Evolutionary conservation across 1,139 yeast species (phyloP).

Genomic region (Yamadazyma jaroonii): DNA sequence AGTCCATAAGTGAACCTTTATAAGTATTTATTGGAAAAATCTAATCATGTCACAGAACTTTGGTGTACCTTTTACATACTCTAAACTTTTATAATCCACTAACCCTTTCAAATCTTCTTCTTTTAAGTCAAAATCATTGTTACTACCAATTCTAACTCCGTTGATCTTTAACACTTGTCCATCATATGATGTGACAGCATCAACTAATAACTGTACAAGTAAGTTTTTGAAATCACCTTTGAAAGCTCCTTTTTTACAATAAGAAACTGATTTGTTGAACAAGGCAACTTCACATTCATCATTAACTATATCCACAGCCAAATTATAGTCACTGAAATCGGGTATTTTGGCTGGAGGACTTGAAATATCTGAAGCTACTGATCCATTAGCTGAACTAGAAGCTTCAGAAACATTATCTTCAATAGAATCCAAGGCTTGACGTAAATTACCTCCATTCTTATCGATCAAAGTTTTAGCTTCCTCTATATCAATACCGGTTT

Average conservation of each 20-base stretch:
- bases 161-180: not conserved
- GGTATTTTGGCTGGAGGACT: constrained; percentile 1
- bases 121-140: constrained; percentile 1
- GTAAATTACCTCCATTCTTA: constrained; percentile 5
- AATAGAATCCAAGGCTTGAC: constrained; percentile 1
- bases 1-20: constrained; percentile 8
- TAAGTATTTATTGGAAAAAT: not conserved
- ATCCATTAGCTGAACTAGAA: not conserved
- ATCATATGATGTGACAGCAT: not conserved
- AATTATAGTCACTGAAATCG: not conserved
- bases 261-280: not conserved
- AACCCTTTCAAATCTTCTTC: not conserved
- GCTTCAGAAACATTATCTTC: not conserved
- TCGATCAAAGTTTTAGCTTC: constrained; percentile 3
- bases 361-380: not conserved
- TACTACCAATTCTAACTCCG: constrained; percentile 2
- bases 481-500: constrained; percentile 6
- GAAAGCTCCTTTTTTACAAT: not conserved
- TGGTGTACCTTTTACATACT: too few relatives aligned
- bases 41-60: too few relatives aligned
- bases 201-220: not conserved
- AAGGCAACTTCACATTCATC: constrained; percentile 1
- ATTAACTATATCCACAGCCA: constrained; percentile 3
- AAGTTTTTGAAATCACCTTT: not conserved
- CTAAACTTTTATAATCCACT: not conserved